Evolutionary conservation across 345 rosid genomes (phyloP), one percentile per base, ranked within the genome.

Genomic region (Isatis tinctoria): DNA sequence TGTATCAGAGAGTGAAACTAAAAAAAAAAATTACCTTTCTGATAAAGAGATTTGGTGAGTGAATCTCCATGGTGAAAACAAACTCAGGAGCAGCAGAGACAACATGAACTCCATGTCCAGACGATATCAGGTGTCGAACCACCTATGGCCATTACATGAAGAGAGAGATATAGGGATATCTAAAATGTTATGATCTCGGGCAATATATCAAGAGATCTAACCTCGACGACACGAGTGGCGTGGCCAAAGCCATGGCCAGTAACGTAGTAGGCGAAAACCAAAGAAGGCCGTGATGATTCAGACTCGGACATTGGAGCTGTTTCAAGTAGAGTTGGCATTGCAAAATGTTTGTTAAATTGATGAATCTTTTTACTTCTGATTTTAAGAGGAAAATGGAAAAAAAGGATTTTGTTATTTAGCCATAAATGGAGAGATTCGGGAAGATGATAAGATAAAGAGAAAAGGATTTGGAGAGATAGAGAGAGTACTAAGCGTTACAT

Each of bases 221-320:
- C 98, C 96, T 93, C 97, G 17, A 91, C 92, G 28, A 91, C 98
- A 52, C 97, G 98, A 75, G 98, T 93, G 83, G 98, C 96, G 67
- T 93, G 98, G 53, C 98, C 98, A 78, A 93, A 90, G 11, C 98
- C 98, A 74, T 90, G 98, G 17, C 98, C 97, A 65, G 98, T 93
- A 78, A 93, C 94, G 22, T 93, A 91, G 74, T 91, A 93, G 27
- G 98, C 97, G 59, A 93, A 91, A 17, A 93, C 93, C 51, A 91
- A 84, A 62, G 70, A 10, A 37, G 60, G 9, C 12, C 22, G 24
- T 20, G 71, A n/a, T 39, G 80, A 60, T 22, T 32, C 49, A 14
- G 75, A 62, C 28, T 41, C 66, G 54, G 75, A 14, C 75, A 76
- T 70, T 53, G 75, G 61, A 72, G 61, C 14, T 60, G 64, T 43